Evolutionary conservation across 169 alveolate genomes (phyloP).

Genomic region (Eimeria sp.): DNA sequence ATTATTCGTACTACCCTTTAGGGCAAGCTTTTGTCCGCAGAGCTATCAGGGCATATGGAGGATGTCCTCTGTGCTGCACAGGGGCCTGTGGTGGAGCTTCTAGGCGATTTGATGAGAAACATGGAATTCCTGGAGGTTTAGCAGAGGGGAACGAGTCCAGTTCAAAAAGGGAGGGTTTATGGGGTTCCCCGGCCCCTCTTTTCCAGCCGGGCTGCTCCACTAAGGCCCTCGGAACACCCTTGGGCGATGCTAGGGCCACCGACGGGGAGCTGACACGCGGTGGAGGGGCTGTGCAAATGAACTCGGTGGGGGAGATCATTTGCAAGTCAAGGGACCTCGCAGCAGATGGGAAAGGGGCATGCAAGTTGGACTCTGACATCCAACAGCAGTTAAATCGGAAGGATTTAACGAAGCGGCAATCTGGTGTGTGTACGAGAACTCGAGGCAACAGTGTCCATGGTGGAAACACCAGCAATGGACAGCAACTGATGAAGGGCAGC

Average conservation of each 20-base stretch:
- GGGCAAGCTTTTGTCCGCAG: constrained; percentile 53
- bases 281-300: constrained; percentile 11
- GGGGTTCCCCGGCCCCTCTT: constrained; percentile 62
- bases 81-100: constrained; percentile 43
- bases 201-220: constrained; percentile 15
- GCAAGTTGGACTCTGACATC: neutral
- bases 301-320: constrained; percentile 6
- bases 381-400: constrained; percentile 33
- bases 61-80: constrained; percentile 54
- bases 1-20: constrained; percentile 55
- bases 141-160: neutral
- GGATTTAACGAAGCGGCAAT: constrained; percentile 1
- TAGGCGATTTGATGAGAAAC: constrained; percentile 20
- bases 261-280: constrained; percentile 3
- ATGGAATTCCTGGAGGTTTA: neutral
- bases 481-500: constrained; percentile 38
- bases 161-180: neutral
- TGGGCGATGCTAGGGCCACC: neutral
- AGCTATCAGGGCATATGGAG: constrained; percentile 50
- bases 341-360: neutral
- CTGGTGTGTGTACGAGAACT: constrained; percentile 46
- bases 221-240: neutral
- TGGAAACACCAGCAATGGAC: constrained; percentile 48
- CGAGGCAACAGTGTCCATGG: constrained; percentile 30
- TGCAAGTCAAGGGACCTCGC: neutral